These are phyloP conservation scores for Podospora pseudocomata DNA, from an alignment of 495 filamentous ascomycete species.

Conservation along the genomic window DNA sequence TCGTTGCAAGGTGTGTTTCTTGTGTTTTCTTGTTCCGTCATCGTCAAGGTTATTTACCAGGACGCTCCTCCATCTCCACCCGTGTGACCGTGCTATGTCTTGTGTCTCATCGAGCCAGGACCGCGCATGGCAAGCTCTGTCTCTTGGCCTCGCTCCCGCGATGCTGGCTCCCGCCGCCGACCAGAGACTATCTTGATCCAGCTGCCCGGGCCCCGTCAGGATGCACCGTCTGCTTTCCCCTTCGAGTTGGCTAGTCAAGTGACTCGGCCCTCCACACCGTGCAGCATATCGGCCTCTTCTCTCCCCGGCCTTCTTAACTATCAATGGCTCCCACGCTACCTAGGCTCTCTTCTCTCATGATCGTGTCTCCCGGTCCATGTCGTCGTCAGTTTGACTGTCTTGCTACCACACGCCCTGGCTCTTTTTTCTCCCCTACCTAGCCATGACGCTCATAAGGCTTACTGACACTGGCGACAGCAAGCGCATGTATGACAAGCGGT, in stretches of 20 bases:
- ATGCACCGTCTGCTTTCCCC: background rate
- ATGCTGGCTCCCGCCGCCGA: background rate
- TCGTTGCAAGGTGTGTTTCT: slow-evolving; percentile 32
- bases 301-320: background rate
- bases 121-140: background rate
- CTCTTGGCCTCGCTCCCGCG: background rate
- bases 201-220: background rate
- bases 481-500: slow-evolving; percentile 38
- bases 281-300: background rate
- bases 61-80: background rate
- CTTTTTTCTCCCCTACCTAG: background rate
- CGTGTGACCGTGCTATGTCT: background rate
- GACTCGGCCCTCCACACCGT: background rate
- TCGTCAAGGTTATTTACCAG: background rate
- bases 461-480: slow-evolving; percentile 32
- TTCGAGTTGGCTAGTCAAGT: background rate
- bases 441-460: slow-evolving; percentile 28
- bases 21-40: background rate
- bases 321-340: background rate
- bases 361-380: background rate
- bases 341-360: background rate
- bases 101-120: background rate
- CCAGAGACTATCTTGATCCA: background rate
- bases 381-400: background rate
- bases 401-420: background rate